Conservation (phyloP, 176 grass and related monocot genomes). For the Cenchrus purpureus region DNA sequence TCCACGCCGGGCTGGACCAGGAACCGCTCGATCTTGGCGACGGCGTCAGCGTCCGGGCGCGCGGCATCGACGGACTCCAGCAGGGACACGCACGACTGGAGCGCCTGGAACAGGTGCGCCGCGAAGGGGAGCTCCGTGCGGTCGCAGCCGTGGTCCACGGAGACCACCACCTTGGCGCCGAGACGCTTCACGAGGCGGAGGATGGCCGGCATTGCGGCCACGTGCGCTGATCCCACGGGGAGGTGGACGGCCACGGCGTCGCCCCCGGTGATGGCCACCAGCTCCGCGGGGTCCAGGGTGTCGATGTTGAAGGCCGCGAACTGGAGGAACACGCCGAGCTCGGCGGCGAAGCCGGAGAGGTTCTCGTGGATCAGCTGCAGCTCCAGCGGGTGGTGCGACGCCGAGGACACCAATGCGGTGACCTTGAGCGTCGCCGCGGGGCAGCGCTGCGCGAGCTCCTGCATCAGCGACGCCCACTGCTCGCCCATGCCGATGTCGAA, state of each 20-base stretch:
- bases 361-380: constrained; percentile 80
- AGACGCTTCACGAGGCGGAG: constrained; percentile 75
- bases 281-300: constrained; percentile 58
- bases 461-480: constrained; percentile 96
- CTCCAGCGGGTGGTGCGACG: constrained; percentile 75
- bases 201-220: constrained; percentile 58
- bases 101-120: constrained; percentile 69
- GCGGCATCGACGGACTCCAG: constrained; percentile 82
- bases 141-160: constrained; percentile 81
- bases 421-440: constrained; percentile 65
- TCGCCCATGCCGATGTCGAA: constrained; percentile 89
- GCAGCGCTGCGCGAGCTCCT: constrained; percentile 75
- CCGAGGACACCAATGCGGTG: constrained; percentile 70
- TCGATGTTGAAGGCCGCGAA: constrained; percentile 72
- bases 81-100: constrained; percentile 70
- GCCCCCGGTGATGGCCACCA: constrained; percentile 44
- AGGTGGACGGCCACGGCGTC: constrained; percentile 81
- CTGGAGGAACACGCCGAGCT: constrained; percentile 68
- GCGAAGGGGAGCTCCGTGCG: constrained; percentile 72
- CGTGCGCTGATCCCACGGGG: constrained; percentile 57
- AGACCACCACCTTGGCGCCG: constrained; percentile 69
- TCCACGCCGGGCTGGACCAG: constrained; percentile 73
- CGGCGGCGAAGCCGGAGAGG: constrained; percentile 70
- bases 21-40: constrained; percentile 71
- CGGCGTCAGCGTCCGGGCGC: constrained; percentile 54